A percentile compares a stretch with the other conserved stretches of the same genome.
phyloP scores from a whole-genome alignment of 2,329 filamentous ascomycete species.

The Neocatenulostroma microsporum region DNA sequence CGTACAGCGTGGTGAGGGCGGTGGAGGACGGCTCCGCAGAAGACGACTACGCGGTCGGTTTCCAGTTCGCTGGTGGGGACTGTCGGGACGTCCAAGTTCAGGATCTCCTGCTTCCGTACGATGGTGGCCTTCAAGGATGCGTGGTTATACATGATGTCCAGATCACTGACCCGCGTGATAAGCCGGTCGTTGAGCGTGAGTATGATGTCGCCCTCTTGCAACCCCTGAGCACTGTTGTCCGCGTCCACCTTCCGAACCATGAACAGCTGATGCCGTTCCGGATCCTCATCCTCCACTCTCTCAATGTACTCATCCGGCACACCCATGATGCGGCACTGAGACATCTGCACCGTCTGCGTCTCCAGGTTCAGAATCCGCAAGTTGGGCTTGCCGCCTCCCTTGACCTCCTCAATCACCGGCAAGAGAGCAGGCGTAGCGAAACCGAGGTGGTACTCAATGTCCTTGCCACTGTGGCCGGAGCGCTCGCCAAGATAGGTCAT shows the following conservation, averaged over 20 bases:
- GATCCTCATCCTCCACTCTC: slow-evolving; percentile 79
- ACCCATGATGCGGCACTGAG: slow-evolving; percentile 93
- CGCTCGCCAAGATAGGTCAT: slow-evolving; percentile 93
- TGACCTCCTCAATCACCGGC: slow-evolving; percentile 80
- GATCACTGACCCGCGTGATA: slow-evolving; percentile 84
- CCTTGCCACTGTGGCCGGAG: slow-evolving; percentile 66
- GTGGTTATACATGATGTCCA: slow-evolving; percentile 94
- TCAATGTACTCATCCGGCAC: slow-evolving; percentile 83
- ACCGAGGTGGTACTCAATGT: slow-evolving; percentile 94
- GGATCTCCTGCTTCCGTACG: slow-evolving; percentile 74
- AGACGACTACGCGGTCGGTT: slow-evolving; percentile 83
- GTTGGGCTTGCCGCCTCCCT: slow-evolving; percentile 67
- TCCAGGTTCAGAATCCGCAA: slow-evolving; percentile 90
- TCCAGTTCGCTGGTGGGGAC: slow-evolving; percentile 85
- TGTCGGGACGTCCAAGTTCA: slow-evolving; percentile 70
- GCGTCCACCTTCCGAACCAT: slow-evolving; percentile 90
- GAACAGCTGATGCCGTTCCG: slow-evolving; percentile 90
- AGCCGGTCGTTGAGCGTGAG: slow-evolving; percentile 85
- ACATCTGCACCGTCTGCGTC: slow-evolving; percentile 92
- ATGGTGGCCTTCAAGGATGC: slow-evolving; percentile 76
- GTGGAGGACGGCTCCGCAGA: slow-evolving; percentile 91
- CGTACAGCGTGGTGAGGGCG: slow-evolving; percentile 91
- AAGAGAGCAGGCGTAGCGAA: slow-evolving; percentile 81
- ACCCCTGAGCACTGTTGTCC: slow-evolving; percentile 51
- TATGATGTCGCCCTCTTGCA: slow-evolving; percentile 87